phyloP scores from a whole-genome alignment of 2,329 filamentous ascomycete species.

The Nannizziopsis arthrosporioides region DNA sequence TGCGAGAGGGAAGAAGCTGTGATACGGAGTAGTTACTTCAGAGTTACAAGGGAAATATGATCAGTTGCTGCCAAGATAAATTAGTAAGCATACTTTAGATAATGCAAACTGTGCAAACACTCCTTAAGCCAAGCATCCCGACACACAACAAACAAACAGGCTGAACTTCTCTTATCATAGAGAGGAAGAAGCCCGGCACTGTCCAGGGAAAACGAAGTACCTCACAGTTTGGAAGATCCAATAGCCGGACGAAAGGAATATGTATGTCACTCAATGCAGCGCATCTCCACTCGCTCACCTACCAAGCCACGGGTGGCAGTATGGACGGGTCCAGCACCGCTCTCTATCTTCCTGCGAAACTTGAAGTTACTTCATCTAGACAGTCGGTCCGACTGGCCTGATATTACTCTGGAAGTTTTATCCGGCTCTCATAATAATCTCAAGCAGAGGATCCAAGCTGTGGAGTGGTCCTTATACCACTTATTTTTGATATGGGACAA shows the following conservation, averaged over 20 bases:
- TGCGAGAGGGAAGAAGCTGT: conserved; percentile 10
- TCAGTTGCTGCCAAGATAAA: neutral
- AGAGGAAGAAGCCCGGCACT: too few relatives aligned
- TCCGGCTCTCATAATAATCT: conserved; percentile 59
- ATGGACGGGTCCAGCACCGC: conserved; percentile 40
- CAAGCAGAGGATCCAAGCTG: conserved; percentile 67
- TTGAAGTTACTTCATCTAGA: conserved; percentile 74
- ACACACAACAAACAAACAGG: neutral
- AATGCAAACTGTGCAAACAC: too few relatives aligned
- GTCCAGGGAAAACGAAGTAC: too few relatives aligned
- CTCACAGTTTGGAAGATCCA: neutral
- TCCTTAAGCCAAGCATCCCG: neutral
- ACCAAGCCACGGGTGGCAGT: conserved; percentile 22
- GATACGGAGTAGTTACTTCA: neutral
- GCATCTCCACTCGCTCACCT: conserved; percentile 19
- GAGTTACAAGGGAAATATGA: too few relatives aligned
- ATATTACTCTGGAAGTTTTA: conserved; percentile 59
- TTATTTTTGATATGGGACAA: conserved; percentile 77
- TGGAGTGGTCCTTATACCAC: conserved; percentile 86
- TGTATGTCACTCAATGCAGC: conserved; percentile 23
- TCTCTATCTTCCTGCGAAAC: conserved; percentile 67
- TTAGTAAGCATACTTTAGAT: too few relatives aligned
- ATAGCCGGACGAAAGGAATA: conserved; percentile 2
- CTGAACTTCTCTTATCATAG: too few relatives aligned
- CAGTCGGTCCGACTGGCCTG: conserved; percentile 64